phyloP scores from a whole-genome alignment of 1,284 basidiomycete genomes.

The Ceratobasidium sp. region DNA sequence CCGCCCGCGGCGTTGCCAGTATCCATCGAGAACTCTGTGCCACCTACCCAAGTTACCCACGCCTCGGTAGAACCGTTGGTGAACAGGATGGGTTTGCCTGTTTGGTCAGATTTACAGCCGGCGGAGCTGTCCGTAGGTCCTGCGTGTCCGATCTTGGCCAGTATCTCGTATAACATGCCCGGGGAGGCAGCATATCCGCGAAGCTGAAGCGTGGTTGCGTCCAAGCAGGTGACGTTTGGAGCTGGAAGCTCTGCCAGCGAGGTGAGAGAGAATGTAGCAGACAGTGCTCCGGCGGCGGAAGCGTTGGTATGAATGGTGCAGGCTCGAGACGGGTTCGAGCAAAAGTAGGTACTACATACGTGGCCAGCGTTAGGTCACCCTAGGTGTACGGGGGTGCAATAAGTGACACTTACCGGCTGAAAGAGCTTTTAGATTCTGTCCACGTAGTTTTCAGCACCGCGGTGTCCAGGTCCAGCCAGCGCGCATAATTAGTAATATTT shows the following conservation, averaged over 20 bases:
- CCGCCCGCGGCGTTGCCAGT: slow-evolving; percentile 68
- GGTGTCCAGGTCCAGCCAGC: slow-evolving; percentile 78
- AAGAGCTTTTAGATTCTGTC: slow-evolving; percentile 60
- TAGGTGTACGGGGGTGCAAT: slow-evolving; percentile 58
- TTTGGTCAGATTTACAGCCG: slow-evolving; percentile 56
- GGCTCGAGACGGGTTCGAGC: slow-evolving; percentile 66
- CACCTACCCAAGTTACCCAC: slow-evolving; percentile 77
- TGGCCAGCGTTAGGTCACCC: slow-evolving; percentile 54
- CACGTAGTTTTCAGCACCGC: slow-evolving; percentile 70
- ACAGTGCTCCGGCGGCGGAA: slow-evolving; percentile 23
- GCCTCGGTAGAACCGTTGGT: slow-evolving; percentile 64
- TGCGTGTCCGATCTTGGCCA: slow-evolving; percentile 63
- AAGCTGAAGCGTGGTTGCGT: slow-evolving; percentile 68
- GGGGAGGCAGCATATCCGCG: slow-evolving; percentile 66
- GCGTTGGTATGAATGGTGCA: slow-evolving; percentile 31
- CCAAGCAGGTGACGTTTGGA: slow-evolving; percentile 68
- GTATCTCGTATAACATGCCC: slow-evolving; percentile 78
- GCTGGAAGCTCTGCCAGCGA: slow-evolving; percentile 6
- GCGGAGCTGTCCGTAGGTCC: slow-evolving; percentile 62
- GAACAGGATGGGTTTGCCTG: slow-evolving; percentile 54
- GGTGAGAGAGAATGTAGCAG: slow-evolving; percentile 35
- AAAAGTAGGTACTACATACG: slow-evolving; percentile 71
- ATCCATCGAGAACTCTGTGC: slow-evolving; percentile 73
- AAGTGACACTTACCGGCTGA: slow-evolving; percentile 35
- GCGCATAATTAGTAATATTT: slow-evolving; percentile 64